A percentile compares a stretch with the other conserved stretches of the same genome.
These are phyloP conservation scores for Babesia sp. DNA, from an alignment of 169 alveolate species.

Conservation along the genomic window DNA sequence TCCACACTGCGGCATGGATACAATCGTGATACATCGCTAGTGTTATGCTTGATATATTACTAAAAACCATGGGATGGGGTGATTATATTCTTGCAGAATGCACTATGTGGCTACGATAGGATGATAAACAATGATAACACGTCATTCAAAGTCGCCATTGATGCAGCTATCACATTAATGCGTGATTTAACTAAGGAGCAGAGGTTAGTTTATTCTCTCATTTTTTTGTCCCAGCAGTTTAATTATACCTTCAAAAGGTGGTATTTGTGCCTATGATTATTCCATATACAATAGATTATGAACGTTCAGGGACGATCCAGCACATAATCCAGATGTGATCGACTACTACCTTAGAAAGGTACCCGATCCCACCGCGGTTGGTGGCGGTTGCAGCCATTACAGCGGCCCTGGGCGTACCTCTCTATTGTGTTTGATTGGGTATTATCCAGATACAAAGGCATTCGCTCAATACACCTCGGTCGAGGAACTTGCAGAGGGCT, in stretches of 20 bases:
- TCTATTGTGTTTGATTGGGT: slow-evolving; percentile 36
- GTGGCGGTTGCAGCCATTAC: slow-evolving; percentile 54
- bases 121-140: slow-evolving; percentile 25
- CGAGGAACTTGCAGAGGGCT: slow-evolving; percentile 79
- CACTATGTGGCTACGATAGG: slow-evolving; percentile 34
- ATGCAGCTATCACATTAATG: slow-evolving; percentile 40
- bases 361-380: slow-evolving; percentile 20
- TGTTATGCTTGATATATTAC: no score
- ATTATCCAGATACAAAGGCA: slow-evolving; percentile 43
- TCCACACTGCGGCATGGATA: no score
- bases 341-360: slow-evolving; percentile 47
- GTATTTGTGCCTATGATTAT: no score
- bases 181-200: slow-evolving; percentile 33
- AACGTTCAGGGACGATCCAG: slow-evolving; percentile 17
- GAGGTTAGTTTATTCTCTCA: no score
- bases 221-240: no score
- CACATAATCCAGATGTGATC: slow-evolving; percentile 58
- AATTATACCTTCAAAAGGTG: no score
- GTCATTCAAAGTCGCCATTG: slow-evolving; percentile 13
- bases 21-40: no score
- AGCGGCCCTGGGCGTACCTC: slow-evolving; percentile 61
- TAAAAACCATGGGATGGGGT: no score
- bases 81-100: not conserved
- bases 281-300: not conserved
- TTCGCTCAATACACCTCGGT: slow-evolving; percentile 61